phyloP scores from a whole-genome alignment of 352 stramenopile species.

The Phytophthora pinifolia region DNA sequence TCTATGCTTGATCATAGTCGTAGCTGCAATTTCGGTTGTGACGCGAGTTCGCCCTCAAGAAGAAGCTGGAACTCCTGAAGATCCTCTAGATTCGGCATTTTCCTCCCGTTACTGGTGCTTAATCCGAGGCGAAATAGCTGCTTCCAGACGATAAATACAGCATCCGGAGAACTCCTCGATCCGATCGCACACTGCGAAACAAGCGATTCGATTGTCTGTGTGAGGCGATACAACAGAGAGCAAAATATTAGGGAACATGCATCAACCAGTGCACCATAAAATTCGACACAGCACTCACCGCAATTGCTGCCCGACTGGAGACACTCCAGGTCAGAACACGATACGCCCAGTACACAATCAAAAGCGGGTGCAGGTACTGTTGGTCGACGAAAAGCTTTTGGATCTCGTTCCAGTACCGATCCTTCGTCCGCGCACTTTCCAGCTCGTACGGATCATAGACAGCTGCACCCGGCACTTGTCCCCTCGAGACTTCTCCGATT shows the following conservation, averaged over 20 bases:
- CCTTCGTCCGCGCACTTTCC: conserved; percentile 66
- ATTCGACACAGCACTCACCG: conserved; percentile 29
- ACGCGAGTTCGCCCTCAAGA: conserved; percentile 49
- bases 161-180: conserved; percentile 49
- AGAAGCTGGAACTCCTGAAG: conserved; percentile 37
- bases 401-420: conserved; percentile 82
- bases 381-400: conserved; percentile 60
- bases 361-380: conserved; percentile 62
- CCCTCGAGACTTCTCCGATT: conserved; percentile 22
- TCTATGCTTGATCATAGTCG: conserved; percentile 26
- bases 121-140: conserved; percentile 52
- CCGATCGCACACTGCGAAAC: conserved; percentile 61
- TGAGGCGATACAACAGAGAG: not conserved
- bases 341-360: conserved; percentile 71
- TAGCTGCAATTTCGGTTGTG: conserved; percentile 59
- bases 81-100: conserved; percentile 16
- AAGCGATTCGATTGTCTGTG: conserved; percentile 67
- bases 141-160: conserved; percentile 59
- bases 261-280: not conserved
- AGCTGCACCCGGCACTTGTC: conserved; percentile 10
- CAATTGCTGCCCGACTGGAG: conserved; percentile 54
- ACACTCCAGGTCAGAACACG: conserved; percentile 68
- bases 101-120: conserved; percentile 14
- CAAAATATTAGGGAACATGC: not conserved
- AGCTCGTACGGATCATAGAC: conserved; percentile 67